Evolutionary conservation across 2,329 filamentous ascomycete species (phyloP).

Genomic region (Cercospora sp.): DNA sequence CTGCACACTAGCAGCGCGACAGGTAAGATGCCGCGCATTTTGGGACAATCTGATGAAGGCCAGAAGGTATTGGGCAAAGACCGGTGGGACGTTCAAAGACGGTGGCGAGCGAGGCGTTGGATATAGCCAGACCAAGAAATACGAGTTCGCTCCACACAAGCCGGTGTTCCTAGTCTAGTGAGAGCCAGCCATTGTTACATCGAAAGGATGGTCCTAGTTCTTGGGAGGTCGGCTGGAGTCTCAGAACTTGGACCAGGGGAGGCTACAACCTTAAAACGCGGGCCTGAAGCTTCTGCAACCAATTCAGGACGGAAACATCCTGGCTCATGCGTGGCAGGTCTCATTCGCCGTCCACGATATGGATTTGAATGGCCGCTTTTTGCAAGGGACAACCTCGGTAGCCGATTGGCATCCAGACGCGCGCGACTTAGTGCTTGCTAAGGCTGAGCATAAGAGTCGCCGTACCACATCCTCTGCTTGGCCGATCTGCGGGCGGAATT

Average conservation of each 20-base stretch:
- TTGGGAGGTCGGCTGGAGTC: neutral
- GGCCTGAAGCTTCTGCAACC: constrained; percentile 7
- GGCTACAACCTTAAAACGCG: constrained; percentile 12
- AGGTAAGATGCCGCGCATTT: constrained; percentile 17
- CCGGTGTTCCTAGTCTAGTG: constrained; percentile 9
- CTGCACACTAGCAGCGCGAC: constrained; percentile 24
- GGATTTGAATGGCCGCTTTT: constrained; percentile 3
- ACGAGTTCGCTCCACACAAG: neutral
- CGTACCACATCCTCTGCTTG: constrained; percentile 8
- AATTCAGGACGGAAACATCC: constrained; percentile 3
- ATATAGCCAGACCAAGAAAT: constrained; percentile 1
- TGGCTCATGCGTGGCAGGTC: constrained; percentile 7
- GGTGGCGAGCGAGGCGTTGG: neutral
- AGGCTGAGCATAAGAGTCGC: constrained; percentile 1
- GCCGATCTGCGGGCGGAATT: neutral
- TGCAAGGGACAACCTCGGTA: constrained; percentile 16
- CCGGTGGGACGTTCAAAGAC: neutral
- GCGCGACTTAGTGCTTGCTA: constrained; percentile 3
- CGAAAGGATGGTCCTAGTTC: constrained; percentile 4
- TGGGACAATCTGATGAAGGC: neutral
- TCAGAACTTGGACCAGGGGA: constrained; percentile 4
- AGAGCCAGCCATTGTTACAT: constrained; percentile 17
- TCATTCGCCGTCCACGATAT: constrained; percentile 10
- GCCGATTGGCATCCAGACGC: neutral
- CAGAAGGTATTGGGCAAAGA: neutral